A percentile compares a stretch with the other conserved stretches of the same genome.
These are phyloP conservation scores for Jaltomata sinuosa DNA, from an alignment of 257 asterid genomes.

Conservation along the genomic window DNA sequence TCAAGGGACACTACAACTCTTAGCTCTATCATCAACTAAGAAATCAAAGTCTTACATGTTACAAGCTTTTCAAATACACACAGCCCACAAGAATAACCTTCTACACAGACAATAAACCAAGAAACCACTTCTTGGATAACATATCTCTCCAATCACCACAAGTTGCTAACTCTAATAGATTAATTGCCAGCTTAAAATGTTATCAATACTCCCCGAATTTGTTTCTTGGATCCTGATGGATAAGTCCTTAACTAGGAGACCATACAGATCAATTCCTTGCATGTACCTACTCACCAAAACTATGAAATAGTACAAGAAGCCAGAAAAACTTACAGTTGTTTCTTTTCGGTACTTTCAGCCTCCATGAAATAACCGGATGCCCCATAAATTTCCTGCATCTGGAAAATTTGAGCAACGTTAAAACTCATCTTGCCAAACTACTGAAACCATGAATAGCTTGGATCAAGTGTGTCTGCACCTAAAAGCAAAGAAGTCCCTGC, in stretches of 20 bases:
- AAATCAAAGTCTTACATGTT: not conserved
- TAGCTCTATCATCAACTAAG: not conserved
- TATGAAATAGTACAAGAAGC: not conserved
- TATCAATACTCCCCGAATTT: not conserved
- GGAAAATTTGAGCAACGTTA: slow-evolving; percentile 1
- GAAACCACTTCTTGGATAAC: not conserved
- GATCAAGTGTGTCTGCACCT: not conserved
- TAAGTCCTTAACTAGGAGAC: not conserved
- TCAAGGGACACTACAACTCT: not conserved
- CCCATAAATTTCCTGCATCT: slow-evolving; percentile 87
- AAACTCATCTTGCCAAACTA: not conserved
- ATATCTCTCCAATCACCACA: not conserved
- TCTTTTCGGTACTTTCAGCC: slow-evolving; percentile 27
- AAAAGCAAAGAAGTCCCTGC: not conserved
- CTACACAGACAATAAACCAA: not conserved
- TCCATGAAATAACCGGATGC: slow-evolving; percentile 82
- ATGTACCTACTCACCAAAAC: not conserved
- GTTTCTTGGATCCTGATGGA: not conserved
- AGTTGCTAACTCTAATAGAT: not conserved
- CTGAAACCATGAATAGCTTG: not conserved
- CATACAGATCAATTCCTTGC: not conserved
- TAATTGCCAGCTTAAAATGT: not conserved
- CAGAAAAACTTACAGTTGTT: slow-evolving; percentile 25
- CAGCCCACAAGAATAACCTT: not conserved
- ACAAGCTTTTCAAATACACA: not conserved